These are phyloP conservation scores for Aspergillus egyptiacus DNA, from an alignment of 495 filamentous ascomycete species.

Conservation along the genomic window DNA sequence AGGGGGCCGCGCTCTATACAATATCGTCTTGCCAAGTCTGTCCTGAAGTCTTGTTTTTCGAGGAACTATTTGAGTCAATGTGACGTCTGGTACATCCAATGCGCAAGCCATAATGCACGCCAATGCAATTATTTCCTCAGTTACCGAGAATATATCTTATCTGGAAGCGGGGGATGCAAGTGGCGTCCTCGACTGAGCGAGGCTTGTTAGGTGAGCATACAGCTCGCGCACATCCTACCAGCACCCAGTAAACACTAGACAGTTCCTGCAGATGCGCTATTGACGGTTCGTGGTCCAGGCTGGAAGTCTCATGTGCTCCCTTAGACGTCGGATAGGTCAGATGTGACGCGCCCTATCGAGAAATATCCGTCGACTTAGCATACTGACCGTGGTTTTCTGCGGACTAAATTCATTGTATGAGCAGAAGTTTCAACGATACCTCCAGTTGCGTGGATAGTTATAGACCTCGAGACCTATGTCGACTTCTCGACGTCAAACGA, in stretches of 20 bases:
- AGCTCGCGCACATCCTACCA: neutral
- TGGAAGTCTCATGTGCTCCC: conserved; percentile 6
- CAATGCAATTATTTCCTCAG: neutral
- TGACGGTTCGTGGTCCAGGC: conserved; percentile 1
- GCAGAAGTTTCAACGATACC: too few relatives aligned
- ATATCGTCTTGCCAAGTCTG: conserved; percentile 11
- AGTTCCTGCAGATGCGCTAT: conserved; percentile 9
- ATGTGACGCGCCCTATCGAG: conserved; percentile 2
- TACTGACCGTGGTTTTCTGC: too few relatives aligned
- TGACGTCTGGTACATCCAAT: conserved; percentile 2
- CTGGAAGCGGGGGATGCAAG: neutral
- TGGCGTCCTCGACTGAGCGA: neutral
- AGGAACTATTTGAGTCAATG: neutral
- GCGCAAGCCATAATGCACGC: neutral
- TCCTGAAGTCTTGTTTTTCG: neutral
- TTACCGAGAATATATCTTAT: neutral
- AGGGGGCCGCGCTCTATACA: conserved; percentile 12
- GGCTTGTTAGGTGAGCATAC: neutral
- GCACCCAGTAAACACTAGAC: neutral
- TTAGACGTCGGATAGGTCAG: conserved; percentile 1
- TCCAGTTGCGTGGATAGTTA: too few relatives aligned
- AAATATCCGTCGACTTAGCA: too few relatives aligned
- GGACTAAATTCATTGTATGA: too few relatives aligned
- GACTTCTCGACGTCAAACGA: too few relatives aligned
- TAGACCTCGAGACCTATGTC: too few relatives aligned